phyloP scores from a whole-genome alignment of 2,329 filamentous ascomycete species.

The Neonectria neomacrospora region DNA sequence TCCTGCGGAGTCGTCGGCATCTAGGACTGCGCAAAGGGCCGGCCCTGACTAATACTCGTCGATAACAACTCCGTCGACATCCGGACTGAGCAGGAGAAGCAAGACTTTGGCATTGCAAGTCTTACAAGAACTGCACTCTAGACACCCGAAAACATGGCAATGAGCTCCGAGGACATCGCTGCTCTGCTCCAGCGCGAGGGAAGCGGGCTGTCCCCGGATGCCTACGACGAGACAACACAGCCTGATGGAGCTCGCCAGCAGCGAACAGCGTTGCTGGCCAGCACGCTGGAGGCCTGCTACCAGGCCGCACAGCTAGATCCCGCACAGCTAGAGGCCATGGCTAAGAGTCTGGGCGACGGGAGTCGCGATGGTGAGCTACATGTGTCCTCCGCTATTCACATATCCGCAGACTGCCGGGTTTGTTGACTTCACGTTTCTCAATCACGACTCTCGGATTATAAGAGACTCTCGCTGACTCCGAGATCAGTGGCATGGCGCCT shows the following conservation, averaged over 20 bases:
- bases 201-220: slow-evolving; percentile 41
- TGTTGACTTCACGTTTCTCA: neutral
- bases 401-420: neutral
- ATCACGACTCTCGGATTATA: neutral
- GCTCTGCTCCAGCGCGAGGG: slow-evolving; percentile 50
- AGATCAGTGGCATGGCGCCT: slow-evolving; percentile 64
- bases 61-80: neutral
- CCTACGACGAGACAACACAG: slow-evolving; percentile 44
- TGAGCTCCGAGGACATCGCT: slow-evolving; percentile 53
- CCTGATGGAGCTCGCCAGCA: slow-evolving; percentile 34
- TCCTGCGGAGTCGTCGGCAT: neutral
- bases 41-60: slow-evolving; percentile 23
- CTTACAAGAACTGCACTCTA: neutral
- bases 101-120: neutral
- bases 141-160: slow-evolving; percentile 22
- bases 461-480: slow-evolving; percentile 5
- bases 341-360: slow-evolving; percentile 65
- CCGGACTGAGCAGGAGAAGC: neutral
- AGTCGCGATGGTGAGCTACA: slow-evolving; percentile 63
- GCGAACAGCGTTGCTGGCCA: slow-evolving; percentile 49
- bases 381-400: neutral
- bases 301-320: slow-evolving; percentile 55
- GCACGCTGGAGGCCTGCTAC: slow-evolving; percentile 53
- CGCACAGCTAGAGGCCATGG: slow-evolving; percentile 57
- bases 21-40: slow-evolving; percentile 12